These are phyloP conservation scores for Candolleomyces eurysporus DNA, from an alignment of 768 basidiomycete species.

Conservation along the genomic window DNA sequence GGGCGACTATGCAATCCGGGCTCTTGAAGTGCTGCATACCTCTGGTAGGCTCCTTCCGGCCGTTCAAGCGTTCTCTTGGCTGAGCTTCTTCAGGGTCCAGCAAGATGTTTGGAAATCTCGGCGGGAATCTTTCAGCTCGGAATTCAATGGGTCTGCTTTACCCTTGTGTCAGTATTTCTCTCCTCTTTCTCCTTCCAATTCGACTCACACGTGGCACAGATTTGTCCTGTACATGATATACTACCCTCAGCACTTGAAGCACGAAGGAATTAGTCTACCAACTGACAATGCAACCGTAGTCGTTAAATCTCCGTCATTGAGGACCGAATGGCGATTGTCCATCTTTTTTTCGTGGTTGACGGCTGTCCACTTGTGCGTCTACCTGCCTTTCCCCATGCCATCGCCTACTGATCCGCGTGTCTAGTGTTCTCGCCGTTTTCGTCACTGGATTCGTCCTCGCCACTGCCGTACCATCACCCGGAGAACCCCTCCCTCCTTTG, in stretches of 20 bases:
- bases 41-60: slow-evolving; percentile 50
- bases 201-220: slow-evolving; percentile 38
- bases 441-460: slow-evolving; percentile 63
- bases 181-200: background rate
- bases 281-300: slow-evolving; percentile 34
- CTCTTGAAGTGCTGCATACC: slow-evolving; percentile 77
- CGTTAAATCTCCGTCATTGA: slow-evolving; percentile 49
- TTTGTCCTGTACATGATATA: slow-evolving; percentile 90
- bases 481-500: slow-evolving; percentile 28
- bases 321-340: slow-evolving; percentile 76
- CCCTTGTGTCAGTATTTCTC: slow-evolving; percentile 61
- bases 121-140: slow-evolving; percentile 83
- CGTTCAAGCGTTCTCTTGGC: background rate
- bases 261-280: slow-evolving; percentile 25
- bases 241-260: slow-evolving; percentile 85
- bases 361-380: slow-evolving; percentile 69
- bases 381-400: background rate
- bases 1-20: slow-evolving; percentile 83
- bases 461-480: slow-evolving; percentile 37
- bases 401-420: background rate
- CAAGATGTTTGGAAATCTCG: slow-evolving; percentile 74
- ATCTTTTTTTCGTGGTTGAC: slow-evolving; percentile 72
- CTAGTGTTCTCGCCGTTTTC: slow-evolving; percentile 53
- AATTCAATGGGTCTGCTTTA: slow-evolving; percentile 84
- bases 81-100: slow-evolving; percentile 46